Percentiles rank a stretch among this genome's conserved stretches.
These are phyloP conservation scores for Exophiala mesophila DNA, from an alignment of 2,329 filamentous ascomycete species.

Conservation along the genomic window DNA sequence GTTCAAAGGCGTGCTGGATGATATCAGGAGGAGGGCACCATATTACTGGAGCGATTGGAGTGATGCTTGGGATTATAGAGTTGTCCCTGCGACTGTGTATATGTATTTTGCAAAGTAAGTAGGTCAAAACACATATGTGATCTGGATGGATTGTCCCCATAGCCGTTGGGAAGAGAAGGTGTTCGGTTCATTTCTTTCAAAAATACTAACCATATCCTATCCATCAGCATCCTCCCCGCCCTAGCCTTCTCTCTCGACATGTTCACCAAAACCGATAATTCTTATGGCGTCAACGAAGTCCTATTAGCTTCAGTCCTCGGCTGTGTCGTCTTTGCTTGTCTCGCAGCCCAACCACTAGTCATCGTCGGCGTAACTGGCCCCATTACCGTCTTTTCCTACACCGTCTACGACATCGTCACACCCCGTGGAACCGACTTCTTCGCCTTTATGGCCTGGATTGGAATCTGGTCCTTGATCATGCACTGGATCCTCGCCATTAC, in stretches of 20 bases:
- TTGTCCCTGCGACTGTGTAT: conserved; percentile 80
- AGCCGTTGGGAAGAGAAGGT: too few relatives aligned
- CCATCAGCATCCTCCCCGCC: conserved; percentile 70
- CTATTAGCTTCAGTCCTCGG: conserved; percentile 80
- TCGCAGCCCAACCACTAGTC: conserved; percentile 78
- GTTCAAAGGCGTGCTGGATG: conserved; percentile 75
- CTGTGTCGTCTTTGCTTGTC: conserved; percentile 71
- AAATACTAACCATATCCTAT: too few relatives aligned
- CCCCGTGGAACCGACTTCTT: conserved; percentile 76
- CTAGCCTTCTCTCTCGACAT: conserved; percentile 88
- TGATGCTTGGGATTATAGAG: conserved; percentile 86
- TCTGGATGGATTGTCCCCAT: too few relatives aligned
- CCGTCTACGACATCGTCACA: conserved; percentile 81
- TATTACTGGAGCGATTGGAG: conserved; percentile 78
- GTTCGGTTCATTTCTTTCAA: too few relatives aligned
- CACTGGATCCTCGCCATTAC: conserved; percentile 79
- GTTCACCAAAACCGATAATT: conserved; percentile 80
- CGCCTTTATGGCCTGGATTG: conserved; percentile 88
- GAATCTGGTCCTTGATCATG: conserved; percentile 78
- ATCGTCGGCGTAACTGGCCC: conserved; percentile 90
- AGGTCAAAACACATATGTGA: conserved; percentile 24
- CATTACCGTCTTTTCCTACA: conserved; percentile 92
- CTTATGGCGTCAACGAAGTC: conserved; percentile 87
- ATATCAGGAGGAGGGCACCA: conserved; percentile 67
- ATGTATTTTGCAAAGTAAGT: conserved; percentile 92